Conservation (phyloP, 1,139 yeast genomes). For the Arxiozyma telluris region DNA sequence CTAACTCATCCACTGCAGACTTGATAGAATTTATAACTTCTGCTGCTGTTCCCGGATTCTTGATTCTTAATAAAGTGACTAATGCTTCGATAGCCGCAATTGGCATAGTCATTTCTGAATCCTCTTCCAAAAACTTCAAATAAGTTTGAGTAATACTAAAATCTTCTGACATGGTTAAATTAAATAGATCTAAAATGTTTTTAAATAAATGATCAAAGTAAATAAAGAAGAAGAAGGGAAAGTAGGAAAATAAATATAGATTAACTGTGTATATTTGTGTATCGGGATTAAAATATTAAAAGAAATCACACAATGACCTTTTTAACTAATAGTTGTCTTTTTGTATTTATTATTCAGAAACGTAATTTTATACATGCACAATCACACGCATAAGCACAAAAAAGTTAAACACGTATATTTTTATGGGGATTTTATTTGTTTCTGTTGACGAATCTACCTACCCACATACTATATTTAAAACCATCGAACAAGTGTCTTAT, state of each 20-base stretch:
- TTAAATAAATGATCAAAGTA: no score
- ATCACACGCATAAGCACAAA: no score
- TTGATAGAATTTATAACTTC: slow-evolving; percentile 79
- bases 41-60: slow-evolving; percentile 87
- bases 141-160: slow-evolving; percentile 81
- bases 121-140: slow-evolving; percentile 70
- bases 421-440: no score
- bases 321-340: not conserved
- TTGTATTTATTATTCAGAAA: not conserved
- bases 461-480: not conserved
- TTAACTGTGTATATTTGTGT: not conserved
- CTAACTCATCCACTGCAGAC: slow-evolving; percentile 64
- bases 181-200: not conserved
- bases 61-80: slow-evolving; percentile 69
- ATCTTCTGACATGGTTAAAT: slow-evolving; percentile 24
- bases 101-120: slow-evolving; percentile 96
- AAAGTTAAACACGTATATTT: not conserved
- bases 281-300: no score
- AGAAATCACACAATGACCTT: not conserved
- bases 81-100: slow-evolving; percentile 95
- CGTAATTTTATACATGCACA: no score
- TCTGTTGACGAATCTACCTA: not conserved
- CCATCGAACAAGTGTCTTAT: not conserved
- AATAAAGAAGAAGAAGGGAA: no score
- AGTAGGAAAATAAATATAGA: no score